Base-by-base conservation (phyloP, 1,284 basidiomycete species). In the Moesziomyces globuligerus region DNA sequence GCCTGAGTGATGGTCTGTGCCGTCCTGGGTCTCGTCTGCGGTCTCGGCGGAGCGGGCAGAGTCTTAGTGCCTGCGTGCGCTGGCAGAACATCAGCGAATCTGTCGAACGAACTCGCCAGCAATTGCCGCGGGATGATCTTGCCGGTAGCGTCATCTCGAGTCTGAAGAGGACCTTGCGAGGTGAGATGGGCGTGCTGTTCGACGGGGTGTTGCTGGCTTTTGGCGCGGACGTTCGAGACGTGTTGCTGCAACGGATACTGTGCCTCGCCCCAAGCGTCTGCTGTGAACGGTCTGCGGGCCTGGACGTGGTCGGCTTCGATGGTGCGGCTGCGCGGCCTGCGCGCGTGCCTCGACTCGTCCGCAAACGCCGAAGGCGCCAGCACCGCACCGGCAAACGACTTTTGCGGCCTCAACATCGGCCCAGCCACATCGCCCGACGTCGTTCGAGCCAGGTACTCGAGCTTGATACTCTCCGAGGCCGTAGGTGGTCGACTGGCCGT, bases 391-490 rank as follows among this genome's bases (percentile, higher is more conserved):
- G 32, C 50, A 10, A 59, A 59, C 20, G 55, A 56, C 4, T 45
- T 56, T 15, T 62, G 55, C 4, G 43, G 50, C 26, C 55, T 55
- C 43, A 62, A 24, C 7, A n/a, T 36, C 17, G 29, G 45, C 10
- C 36, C 48, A 24, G 28, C 47, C 15, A 25, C 18, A 3, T 46
- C 8, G 20, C 52, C 54, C 18, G 34, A 32, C 13, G 54, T 48
- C 9, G 42, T 41, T 15, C 60, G 55, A 11, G 58, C 53, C 6
- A 68, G 70, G 13, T 72, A 72, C 18, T 69, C 70, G 18, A 56
- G 43, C 32, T 72, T 72, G 65, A 72, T 72, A 17, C 49, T 53
- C 28, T 72, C 70, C 0, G 65, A 64, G 1, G 70, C 65, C 4
- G 70, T 72, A 3, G 70, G 70, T 23, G 65, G 65, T 13, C 69